Base-by-base conservation (phyloP, 306 rosid species). In the Morella rubra region DNA sequence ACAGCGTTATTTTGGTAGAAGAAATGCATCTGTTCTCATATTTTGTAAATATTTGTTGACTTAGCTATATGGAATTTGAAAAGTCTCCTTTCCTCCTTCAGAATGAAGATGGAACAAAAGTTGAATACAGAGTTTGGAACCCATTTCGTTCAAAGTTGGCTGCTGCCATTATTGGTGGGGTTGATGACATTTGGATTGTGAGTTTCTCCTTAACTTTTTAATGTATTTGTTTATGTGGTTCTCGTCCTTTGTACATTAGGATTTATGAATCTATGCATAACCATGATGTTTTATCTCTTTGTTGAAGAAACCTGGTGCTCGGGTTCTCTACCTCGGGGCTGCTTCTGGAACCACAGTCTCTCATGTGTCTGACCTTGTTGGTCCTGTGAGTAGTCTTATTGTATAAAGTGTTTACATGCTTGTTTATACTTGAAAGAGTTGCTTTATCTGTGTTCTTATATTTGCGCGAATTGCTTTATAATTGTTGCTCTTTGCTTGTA, bases 321-420 rank as follows among this genome's bases (percentile, higher is more conserved):
- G 77, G 44, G 95, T 95, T 59, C 90, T 95, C 27, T 95, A 95
- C 80, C 91, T 94, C 1, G 97, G 98, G 14, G 97, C 98, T 83
- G 99, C 99, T 76, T 92, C 98, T 12, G 98, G 99, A 5, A 96
- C 97, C 44, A 96, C 97, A 2, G 99, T 96, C 12, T 92, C 98
- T 46, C 98, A 96, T 13, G 99, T 96, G n/a, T 92, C 98, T 15
- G 99, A 96, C 72, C 19, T 96, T 73, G 96, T 96, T 81, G 99
- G 99, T 27, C 97, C 98, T 5, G 99, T 92, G 82, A 84, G 93
- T 84, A 41, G 8, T 8, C 0, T 4, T 12, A 44, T 4, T 59
- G 64, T 20, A 49, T 9, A 9, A 12, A 11, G 11, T 49, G 16
- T 58, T 6, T 58, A 22, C 1, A 41, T 22, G 18, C 20, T 10